Evolutionary conservation across 164 flowering plant genomes (phyloP), one percentile per base, ranked within the genome.

Genomic region (Houttuynia cordata): DNA sequence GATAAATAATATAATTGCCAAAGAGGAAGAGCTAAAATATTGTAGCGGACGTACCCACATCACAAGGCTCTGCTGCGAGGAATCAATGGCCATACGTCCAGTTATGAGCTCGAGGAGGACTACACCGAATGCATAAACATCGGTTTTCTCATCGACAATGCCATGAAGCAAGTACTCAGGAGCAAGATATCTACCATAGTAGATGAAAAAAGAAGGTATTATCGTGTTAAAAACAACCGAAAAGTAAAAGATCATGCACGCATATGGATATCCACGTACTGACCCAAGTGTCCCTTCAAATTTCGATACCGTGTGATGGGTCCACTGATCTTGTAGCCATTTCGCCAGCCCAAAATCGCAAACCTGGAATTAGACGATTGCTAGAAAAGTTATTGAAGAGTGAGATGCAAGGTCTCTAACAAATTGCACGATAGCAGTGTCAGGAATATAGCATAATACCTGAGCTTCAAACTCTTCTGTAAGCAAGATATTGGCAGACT

Each of bases 271-370:
- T 4, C 23, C n/a, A n/a, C n/a, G n/a, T 58, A 79, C 91, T 55
- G 53, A 91, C 98, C 98, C 98, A 53, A 92, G 83, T 55, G 97
- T 93, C 70, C 99, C 99, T 74, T 90, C 95, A 57, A 88, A 82
- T 56, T 76, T 79, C 22, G 95, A 77, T 7, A 90, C 78, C 7
- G 79, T 79, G 21, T 79, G 93, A 67, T 91, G 97, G 62, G 91
- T 88, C 95, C 95, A 93, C 25, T 85, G 76, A 67, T 86, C 81
- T 2, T 97, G 99, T 30, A 93, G 81, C 99, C 99, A 93, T 77
- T 90, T 93, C 30, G 99, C 88, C 7, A 90, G 95, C 60, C 99
- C 99, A 66, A 93, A 93, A 77, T 93, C 99, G 63, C 86, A 88
- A 54, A 93, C 83, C 99, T 93, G 86, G 45, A 77, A 22, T n/a